phyloP scores from a whole-genome alignment of 805 yeast genomes.

The Candida michaelii region DNA sequence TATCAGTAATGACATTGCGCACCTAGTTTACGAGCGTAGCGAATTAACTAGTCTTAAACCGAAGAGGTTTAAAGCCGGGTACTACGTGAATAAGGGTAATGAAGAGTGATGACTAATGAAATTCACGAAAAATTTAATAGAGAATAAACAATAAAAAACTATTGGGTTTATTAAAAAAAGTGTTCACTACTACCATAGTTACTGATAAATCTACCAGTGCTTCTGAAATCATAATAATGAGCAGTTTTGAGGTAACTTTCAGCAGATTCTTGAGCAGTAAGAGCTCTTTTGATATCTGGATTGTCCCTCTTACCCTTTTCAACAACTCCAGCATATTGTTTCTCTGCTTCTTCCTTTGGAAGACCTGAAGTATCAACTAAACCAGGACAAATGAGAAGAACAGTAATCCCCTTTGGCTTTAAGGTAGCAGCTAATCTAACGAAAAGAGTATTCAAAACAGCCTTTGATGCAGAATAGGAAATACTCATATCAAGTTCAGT shows the following conservation, averaged over 20 bases:
- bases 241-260: neutral
- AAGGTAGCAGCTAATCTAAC: constrained; percentile 4
- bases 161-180: neutral
- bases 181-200: constrained; percentile 2
- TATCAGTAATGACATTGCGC: constrained; percentile 17
- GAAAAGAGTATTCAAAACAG: constrained; percentile 3
- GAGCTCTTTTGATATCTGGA: constrained; percentile 3
- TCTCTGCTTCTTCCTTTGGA: neutral
- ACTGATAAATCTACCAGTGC: constrained; percentile 4
- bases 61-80: neutral
- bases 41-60: constrained; percentile 1
- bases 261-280: constrained; percentile 2
- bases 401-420: constrained; percentile 6
- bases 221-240: constrained; percentile 2
- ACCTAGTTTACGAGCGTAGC: too few relatives aligned
- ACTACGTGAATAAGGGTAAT: too few relatives aligned
- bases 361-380: constrained; percentile 1
- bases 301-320: neutral
- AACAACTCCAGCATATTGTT: neutral
- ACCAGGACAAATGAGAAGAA: constrained; percentile 8
- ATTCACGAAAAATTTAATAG: too few relatives aligned
- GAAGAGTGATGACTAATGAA: too few relatives aligned
- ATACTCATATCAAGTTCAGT: neutral
- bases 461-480: constrained; percentile 9
- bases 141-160: too few relatives aligned